Conservation (phyloP, 1,284 basidiomycete species). For the Ustilago vetiveriae region DNA sequence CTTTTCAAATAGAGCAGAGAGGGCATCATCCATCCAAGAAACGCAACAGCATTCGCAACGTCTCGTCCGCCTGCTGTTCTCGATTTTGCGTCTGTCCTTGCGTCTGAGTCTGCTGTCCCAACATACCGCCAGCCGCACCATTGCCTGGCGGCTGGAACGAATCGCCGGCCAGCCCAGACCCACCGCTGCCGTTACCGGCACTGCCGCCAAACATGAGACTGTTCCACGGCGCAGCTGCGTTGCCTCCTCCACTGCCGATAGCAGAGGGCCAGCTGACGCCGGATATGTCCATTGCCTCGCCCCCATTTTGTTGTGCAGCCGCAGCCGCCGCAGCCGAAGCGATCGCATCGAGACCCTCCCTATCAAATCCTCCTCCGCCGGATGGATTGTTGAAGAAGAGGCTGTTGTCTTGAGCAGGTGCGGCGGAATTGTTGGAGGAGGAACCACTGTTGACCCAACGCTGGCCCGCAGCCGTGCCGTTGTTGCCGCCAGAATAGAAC, state of each 20-base stretch:
- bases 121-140: background rate
- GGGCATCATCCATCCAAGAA: constrained; percentile 27
- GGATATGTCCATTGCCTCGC: constrained; percentile 12
- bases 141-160: background rate
- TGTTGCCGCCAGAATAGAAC: constrained; percentile 24
- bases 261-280: constrained; percentile 10
- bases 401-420: background rate
- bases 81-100: background rate
- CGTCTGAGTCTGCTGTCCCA: constrained; percentile 2
- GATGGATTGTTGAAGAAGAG: constrained; percentile 14
- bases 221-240: constrained; percentile 17
- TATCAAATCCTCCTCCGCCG: constrained; percentile 9
- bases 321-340: constrained; percentile 32
- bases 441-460: constrained; percentile 12
- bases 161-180: background rate
- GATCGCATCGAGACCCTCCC: constrained; percentile 31
- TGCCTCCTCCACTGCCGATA: background rate
- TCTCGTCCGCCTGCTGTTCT: constrained; percentile 38
- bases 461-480: too few species aligned
- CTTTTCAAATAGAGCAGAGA: too few species aligned
- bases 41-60: constrained; percentile 34
- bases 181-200: background rate
- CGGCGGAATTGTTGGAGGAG: background rate
- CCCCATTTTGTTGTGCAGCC: constrained; percentile 4
- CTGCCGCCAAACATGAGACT: constrained; percentile 22